A percentile compares a stretch with the other conserved stretches of the same genome.
phyloP scores from a whole-genome alignment of 331 rosid species.

The Malus hybrid region DNA sequence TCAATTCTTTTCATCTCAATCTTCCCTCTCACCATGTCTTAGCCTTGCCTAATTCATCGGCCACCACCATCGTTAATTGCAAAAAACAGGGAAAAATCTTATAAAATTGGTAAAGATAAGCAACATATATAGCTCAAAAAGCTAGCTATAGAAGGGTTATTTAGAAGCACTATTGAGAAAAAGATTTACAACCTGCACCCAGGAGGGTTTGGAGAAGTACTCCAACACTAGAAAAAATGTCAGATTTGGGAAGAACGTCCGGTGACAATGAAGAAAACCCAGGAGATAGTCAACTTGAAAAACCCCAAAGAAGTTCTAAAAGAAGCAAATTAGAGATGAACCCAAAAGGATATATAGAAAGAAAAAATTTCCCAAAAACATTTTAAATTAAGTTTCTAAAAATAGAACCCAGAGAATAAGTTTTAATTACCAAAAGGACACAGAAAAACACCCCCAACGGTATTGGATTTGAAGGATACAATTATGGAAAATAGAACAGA shows the following conservation, averaged over 20 bases:
- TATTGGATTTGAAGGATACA: background rate
- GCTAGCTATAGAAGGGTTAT: background rate
- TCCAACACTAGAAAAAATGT: too few relatives aligned
- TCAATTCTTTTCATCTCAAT: conserved; percentile 28
- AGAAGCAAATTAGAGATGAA: too few relatives aligned
- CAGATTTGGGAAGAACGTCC: too few relatives aligned
- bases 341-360: too few relatives aligned
- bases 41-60: background rate
- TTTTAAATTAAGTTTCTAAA: too few relatives aligned
- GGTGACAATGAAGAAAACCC: too few relatives aligned
- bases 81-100: background rate
- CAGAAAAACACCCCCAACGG: too few relatives aligned
- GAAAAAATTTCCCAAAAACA: too few relatives aligned
- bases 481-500: conserved; percentile 12
- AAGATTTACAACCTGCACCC: background rate
- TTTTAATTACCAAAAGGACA: too few relatives aligned
- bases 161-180: background rate
- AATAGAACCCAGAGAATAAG: too few relatives aligned
- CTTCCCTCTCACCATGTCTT: conserved; percentile 53
- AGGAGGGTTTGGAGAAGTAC: background rate
- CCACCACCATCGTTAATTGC: background rate
- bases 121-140: background rate
- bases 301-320: too few relatives aligned
- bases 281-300: too few relatives aligned
- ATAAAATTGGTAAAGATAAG: background rate